Conservation (phyloP, 148 eudicot genomes). For the Amaranthus cruentus region DNA sequence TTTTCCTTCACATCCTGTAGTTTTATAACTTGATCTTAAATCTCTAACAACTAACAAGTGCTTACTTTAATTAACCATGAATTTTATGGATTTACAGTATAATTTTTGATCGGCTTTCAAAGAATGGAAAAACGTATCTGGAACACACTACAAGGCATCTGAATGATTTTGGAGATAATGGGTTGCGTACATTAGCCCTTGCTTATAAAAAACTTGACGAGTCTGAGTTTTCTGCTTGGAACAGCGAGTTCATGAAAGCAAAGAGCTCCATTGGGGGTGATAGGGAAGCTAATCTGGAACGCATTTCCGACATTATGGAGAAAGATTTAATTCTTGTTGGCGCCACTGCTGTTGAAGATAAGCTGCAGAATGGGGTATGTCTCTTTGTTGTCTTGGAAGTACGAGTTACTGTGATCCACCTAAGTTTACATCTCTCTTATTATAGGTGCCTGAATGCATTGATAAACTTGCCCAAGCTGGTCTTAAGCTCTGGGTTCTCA, state of each 20-base stretch:
- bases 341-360: slow-evolving; percentile 96
- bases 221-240: slow-evolving; percentile 68
- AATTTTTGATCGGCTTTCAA: slow-evolving; percentile 79
- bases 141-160: slow-evolving; percentile 71
- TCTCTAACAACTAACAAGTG: background rate
- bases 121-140: slow-evolving; percentile 59
- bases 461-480: slow-evolving; percentile 99
- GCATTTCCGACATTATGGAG: slow-evolving; percentile 69
- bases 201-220: slow-evolving; percentile 79
- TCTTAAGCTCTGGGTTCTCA: slow-evolving; percentile 96
- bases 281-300: slow-evolving; percentile 69
- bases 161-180: slow-evolving; percentile 86
- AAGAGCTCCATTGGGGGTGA: slow-evolving; percentile 68
- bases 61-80: slow-evolving; percentile 3
- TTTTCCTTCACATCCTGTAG: background rate
- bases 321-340: slow-evolving; percentile 87
- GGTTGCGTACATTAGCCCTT: slow-evolving; percentile 83
- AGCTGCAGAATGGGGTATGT: slow-evolving; percentile 82
- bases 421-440: slow-evolving; percentile 3
- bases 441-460: slow-evolving; percentile 90
- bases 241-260: slow-evolving; percentile 68
- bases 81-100: slow-evolving; percentile 43
- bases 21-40: too few relatives aligned
- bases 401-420: background rate
- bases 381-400: background rate